phyloP scores from a whole-genome alignment of 306 rosid genomes.

The Vigna mungo region DNA sequence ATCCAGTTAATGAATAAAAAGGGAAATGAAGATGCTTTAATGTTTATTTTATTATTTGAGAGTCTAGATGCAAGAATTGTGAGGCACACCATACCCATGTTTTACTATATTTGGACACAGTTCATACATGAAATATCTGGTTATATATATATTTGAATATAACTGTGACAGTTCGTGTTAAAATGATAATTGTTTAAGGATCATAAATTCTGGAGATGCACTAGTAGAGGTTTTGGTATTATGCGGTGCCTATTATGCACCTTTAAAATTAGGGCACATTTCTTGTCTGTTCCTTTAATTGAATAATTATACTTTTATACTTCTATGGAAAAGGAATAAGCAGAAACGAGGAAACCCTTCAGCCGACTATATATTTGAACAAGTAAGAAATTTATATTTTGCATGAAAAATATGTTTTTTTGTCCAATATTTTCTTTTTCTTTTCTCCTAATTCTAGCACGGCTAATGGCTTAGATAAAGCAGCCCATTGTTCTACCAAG shows the following conservation, averaged over 20 bases:
- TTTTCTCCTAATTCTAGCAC: constrained; percentile 7
- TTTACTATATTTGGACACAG: neutral
- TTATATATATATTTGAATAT: constrained; percentile 12
- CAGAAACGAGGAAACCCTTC: constrained; percentile 93
- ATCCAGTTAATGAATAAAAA: constrained; percentile 1
- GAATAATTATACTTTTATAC: constrained; percentile 24
- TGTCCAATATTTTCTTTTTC: constrained; percentile 5
- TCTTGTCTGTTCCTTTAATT: constrained; percentile 21
- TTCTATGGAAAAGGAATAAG: constrained; percentile 64
- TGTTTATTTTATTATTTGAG: constrained; percentile 14
- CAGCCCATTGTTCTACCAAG: constrained; percentile 7
- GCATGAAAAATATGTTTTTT: constrained; percentile 14
- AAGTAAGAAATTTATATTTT: constrained; percentile 62
- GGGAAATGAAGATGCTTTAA: constrained; percentile 1
- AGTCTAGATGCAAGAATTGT: neutral
- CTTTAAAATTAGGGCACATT: constrained; percentile 9
- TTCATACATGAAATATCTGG: neutral
- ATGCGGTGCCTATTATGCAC: too few species aligned
- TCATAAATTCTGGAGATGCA: constrained; percentile 2
- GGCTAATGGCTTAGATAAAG: neutral
- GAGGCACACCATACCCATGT: neutral
- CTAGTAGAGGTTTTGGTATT: neutral
- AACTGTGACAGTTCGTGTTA: neutral
- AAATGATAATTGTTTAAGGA: constrained; percentile 23
- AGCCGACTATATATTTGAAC: constrained; percentile 81